phyloP scores from a whole-genome alignment of 2,329 filamentous ascomycete genomes.

The Tolypocladium nubicola region DNA sequence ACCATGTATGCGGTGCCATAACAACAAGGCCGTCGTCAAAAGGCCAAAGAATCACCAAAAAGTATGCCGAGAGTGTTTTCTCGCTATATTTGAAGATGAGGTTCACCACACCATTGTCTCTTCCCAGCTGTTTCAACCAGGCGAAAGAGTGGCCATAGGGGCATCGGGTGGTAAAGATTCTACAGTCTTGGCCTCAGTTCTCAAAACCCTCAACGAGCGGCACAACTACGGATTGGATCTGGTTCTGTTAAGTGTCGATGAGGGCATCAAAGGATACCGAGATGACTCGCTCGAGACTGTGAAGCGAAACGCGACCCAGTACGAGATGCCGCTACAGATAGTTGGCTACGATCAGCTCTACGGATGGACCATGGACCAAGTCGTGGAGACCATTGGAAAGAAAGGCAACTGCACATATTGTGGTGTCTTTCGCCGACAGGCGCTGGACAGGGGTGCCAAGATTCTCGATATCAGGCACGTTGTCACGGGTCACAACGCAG shows the following conservation, averaged over 20 bases:
- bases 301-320: conserved; percentile 84
- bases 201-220: conserved; percentile 89
- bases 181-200: conserved; percentile 85
- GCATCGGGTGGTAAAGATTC: conserved; percentile 97
- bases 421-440: conserved; percentile 89
- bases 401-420: conserved; percentile 99
- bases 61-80: conserved; percentile 83
- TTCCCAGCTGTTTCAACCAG: conserved; percentile 68
- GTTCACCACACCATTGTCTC: conserved; percentile 84
- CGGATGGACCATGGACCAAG: conserved; percentile 99
- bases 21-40: conserved; percentile 74
- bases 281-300: conserved; percentile 96
- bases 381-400: conserved; percentile 91
- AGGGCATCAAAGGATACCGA: conserved; percentile 93
- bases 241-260: conserved; percentile 83
- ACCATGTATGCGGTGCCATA: conserved; percentile 65
- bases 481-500: conserved; percentile 94
- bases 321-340: conserved; percentile 84
- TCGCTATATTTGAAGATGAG: conserved; percentile 80
- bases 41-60: conserved; percentile 92
- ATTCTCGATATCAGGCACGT: conserved; percentile 83
- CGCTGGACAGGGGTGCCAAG: conserved; percentile 83
- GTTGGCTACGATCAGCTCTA: conserved; percentile 91
- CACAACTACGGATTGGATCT: conserved; percentile 80
- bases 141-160: conserved; percentile 86